Conservation (phyloP, 805 yeast genomes). For the Henningerozyma blattae region DNA sequence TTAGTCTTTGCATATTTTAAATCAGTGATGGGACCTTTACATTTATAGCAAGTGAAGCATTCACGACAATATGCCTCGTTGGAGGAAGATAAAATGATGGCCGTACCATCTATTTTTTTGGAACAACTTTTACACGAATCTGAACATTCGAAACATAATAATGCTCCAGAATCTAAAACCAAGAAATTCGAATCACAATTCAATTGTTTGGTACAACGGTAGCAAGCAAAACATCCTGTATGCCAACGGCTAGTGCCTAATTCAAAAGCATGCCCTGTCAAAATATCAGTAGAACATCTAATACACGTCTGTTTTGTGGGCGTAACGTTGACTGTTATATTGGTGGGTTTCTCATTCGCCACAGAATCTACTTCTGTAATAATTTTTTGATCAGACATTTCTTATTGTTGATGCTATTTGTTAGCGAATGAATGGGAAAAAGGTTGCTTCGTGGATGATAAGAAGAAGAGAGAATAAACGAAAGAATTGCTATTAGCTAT, state of each 20-base stretch:
- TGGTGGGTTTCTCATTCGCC: too few relatives aligned
- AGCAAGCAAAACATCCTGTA: slow-evolving; percentile 81
- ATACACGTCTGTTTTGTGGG: slow-evolving; percentile 28
- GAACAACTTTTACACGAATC: slow-evolving; percentile 79
- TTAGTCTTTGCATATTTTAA: slow-evolving; percentile 85
- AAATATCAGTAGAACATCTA: slow-evolving; percentile 42
- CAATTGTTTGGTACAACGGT: slow-evolving; percentile 63
- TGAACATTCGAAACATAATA: slow-evolving; percentile 88
- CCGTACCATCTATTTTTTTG: slow-evolving; percentile 82
- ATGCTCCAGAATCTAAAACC: slow-evolving; percentile 84
- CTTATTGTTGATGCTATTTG: background rate
- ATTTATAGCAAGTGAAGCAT: slow-evolving; percentile 83
- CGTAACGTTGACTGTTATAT: too few relatives aligned
- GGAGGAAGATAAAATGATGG: slow-evolving; percentile 65
- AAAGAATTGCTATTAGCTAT: too few relatives aligned
- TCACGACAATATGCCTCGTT: slow-evolving; percentile 89
- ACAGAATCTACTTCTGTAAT: slow-evolving; percentile 5
- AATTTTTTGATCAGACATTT: background rate
- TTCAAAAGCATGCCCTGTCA: slow-evolving; percentile 91
- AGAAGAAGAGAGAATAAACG: too few relatives aligned
- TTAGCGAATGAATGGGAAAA: too few relatives aligned
- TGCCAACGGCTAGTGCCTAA: slow-evolving; percentile 95
- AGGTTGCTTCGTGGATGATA: too few relatives aligned
- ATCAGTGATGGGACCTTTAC: slow-evolving; percentile 78
- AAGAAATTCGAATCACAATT: slow-evolving; percentile 85